Base-by-base conservation (phyloP, 106 monocot genomes). In the Apostasia shenzhenica region DNA sequence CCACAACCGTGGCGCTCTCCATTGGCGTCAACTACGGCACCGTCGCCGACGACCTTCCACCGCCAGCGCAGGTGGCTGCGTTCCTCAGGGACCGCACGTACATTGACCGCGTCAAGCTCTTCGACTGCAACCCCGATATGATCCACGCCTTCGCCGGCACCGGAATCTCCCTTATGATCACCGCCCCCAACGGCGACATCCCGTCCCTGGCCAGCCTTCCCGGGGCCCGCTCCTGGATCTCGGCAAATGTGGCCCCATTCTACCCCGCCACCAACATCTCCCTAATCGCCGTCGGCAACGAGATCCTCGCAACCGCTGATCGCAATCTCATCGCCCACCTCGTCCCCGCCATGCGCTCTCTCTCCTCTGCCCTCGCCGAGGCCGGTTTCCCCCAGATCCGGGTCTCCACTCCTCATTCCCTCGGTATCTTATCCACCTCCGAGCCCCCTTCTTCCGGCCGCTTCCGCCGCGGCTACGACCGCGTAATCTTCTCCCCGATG, bases 331-430 rank as follows among this genome's bases (percentile, higher is more conserved):
- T 82, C 71, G 55, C 75, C 41, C 53, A 55, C 80, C 82, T 94
- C 14, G 62, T 94, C 3, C 86, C 89, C 5, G 84, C 89, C 14
- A 47, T 75, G 66, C 82, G 83, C 9, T 70, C 79, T 39, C 77
- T 99, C 67, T 59, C 69, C 77, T 49, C 76, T 10, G 92, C 97
- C 3, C 89, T 99, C 11, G 41, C 38, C 59, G 80, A 42, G 14
- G 41, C 67, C 12, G 48, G 58, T 3, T 69, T 82, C 78, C 38
- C 44, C 37, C 48, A 66, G 14, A 79, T 99, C 68, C 80, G 86
- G 4, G 97, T 99, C 58, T 90, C 97, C 47, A 92, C 97, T 0
- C 89, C 92, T 1, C 97, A 92, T 72, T 87, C 82, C 45, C 84
- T 97, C 49, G 83, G 81, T 40, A 92, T 92, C 54, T 79, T 99